These are phyloP conservation scores for Sclerotiophoma versabilis DNA, from an alignment of 2,329 filamentous ascomycete species.

Conservation along the genomic window DNA sequence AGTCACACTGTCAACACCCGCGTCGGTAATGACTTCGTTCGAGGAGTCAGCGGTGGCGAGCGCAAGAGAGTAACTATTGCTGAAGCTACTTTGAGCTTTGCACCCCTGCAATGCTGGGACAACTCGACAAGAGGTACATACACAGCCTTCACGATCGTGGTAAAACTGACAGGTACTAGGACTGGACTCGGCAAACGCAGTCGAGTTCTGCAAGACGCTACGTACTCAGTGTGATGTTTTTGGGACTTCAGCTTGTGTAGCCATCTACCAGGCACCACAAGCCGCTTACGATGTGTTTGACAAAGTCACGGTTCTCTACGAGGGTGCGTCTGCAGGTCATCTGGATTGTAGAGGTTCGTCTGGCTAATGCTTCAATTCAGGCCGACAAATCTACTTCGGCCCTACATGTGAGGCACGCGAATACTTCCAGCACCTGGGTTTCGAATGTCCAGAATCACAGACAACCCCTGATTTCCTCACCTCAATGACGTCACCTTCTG, in stretches of 20 bases:
- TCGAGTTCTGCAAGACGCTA: conserved; percentile 64
- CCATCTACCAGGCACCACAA: conserved; percentile 69
- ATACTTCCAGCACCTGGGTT: conserved; percentile 75
- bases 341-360: background rate
- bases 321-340: conserved; percentile 56
- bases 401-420: conserved; percentile 65
- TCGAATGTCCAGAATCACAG: conserved; percentile 70
- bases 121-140: conserved; percentile 27
- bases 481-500: conserved; percentile 66
- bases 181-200: conserved; percentile 54
- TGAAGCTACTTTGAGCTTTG: conserved; percentile 27
- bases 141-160: conserved; percentile 1
- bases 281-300: conserved; percentile 71
- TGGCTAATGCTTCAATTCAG: background rate
- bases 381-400: conserved; percentile 75
- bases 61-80: conserved; percentile 50
- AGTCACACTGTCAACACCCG: conserved; percentile 73
- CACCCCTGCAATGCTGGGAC: conserved; percentile 56
- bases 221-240: conserved; percentile 58
- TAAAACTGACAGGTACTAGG: conserved; percentile 20
- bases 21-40: conserved; percentile 75
- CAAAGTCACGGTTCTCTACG: conserved; percentile 74
- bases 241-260: conserved; percentile 55
- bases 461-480: conserved; percentile 61
- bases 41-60: conserved; percentile 75